Base-by-base conservation (phyloP, 768 basidiomycete species). In the Astraeus odoratus region DNA sequence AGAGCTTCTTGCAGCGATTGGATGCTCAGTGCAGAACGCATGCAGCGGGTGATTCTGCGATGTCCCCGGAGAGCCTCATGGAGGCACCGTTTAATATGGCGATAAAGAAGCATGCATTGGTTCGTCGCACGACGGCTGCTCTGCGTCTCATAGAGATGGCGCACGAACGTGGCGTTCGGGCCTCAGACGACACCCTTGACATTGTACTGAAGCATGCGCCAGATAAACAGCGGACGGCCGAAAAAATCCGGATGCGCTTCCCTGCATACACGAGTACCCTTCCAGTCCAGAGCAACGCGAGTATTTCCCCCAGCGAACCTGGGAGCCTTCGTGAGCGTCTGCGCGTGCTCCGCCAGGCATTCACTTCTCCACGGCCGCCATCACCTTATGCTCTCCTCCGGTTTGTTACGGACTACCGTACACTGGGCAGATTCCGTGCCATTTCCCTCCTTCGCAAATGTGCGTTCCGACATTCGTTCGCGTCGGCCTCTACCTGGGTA, bases 71-170 rank as follows among this genome's bases (percentile, higher is more conserved):
- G 12, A 31, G 44, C 30, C 39, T 39, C 43, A 47, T 60, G 16
- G 15, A 44, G 22, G 27, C 40, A 24, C 51, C 44, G 42, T 74
- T 57, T 60, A 69, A 59, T n/a, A 35, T 64, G 10, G 71, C 71
- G 2, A 57, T 83, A 18, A 63, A 68, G 38, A 63, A 57, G 8
- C 65, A 77, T 16, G 69, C 69, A 7, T 50, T 59, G 12, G 58
- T 64, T 3, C 67, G 69, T 13, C 64, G 69, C 24, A 42, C 67
- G 2, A 57, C 67, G 0, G 65, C 65, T 16, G 78, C 79, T 3
- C 27, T 78, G n/a, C 39, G 51, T n/a, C 57, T 80, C 34, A 53
- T 78, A n/a, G 71, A 70, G 4, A 52, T 60, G 9, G 64, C 65
- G 8, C 51, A 50, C 2, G 43, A 61, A 8, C 58, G 57, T 1